Conservation (phyloP, 148 eudicot species). For the Camellia sinensis region DNA sequence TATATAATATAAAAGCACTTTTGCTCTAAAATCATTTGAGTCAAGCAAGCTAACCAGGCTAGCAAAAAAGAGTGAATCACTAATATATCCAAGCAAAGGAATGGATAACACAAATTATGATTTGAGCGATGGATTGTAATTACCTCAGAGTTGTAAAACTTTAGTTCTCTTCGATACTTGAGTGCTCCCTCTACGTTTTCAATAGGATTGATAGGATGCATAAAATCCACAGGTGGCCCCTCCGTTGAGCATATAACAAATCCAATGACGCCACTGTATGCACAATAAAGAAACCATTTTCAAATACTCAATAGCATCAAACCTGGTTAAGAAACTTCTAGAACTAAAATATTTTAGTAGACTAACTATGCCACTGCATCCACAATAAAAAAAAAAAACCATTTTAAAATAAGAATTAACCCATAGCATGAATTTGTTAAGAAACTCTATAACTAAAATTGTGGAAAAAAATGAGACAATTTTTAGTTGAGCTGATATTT, state of each 20-base stretch:
- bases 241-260: conserved; percentile 82
- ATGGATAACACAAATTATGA: not conserved
- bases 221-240: conserved; percentile 84
- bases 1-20: not conserved
- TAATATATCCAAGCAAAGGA: not conserved
- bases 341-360: not conserved
- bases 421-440: no score
- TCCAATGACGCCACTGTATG: conserved; percentile 86
- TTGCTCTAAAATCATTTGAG: not conserved
- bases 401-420: no score
- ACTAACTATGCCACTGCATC: not conserved
- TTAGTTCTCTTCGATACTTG: conserved; percentile 56
- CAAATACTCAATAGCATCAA: not conserved
- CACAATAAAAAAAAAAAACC: no score
- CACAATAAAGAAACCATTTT: conserved; percentile 10
- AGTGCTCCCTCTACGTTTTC: conserved; percentile 87
- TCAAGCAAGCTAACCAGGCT: not conserved
- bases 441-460: not conserved
- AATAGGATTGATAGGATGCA: conserved; percentile 85
- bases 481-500: not conserved
- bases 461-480: not conserved
- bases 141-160: conserved; percentile 92
- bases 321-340: not conserved
- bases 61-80: not conserved
- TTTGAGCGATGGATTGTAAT: not conserved